Percentiles rank a stretch among this genome's conserved stretches.
Conservation (phyloP, 2,329 filamentous ascomycete species). For the Karstenula rhodostoma region DNA sequence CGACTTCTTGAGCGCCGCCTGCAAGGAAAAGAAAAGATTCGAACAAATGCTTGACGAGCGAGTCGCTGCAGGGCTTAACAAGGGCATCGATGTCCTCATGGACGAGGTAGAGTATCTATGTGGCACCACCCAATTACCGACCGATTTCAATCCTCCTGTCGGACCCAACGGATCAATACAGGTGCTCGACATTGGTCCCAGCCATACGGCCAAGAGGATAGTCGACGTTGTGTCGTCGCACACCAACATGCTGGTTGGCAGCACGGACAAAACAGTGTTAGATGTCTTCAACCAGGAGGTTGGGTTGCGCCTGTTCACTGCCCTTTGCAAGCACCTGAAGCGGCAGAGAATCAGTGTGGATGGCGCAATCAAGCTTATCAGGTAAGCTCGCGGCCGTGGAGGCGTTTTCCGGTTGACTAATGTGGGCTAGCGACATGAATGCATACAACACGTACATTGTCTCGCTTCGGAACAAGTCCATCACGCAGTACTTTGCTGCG, state of each 20-base stretch:
- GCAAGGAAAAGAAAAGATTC: slow-evolving; percentile 96
- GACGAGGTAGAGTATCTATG: slow-evolving; percentile 97
- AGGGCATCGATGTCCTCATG: slow-evolving; percentile 98
- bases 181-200: slow-evolving; percentile 73
- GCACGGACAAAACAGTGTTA: slow-evolving; percentile 96
- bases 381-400: slow-evolving; percentile 50
- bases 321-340: slow-evolving; percentile 96
- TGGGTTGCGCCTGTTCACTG: slow-evolving; percentile 87
- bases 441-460: slow-evolving; percentile 87
- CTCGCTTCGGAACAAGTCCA: slow-evolving; percentile 80
- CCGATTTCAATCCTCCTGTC: slow-evolving; percentile 83
- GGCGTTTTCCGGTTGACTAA: slow-evolving; percentile 17
- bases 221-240: slow-evolving; percentile 87
- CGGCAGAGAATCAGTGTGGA: slow-evolving; percentile 90
- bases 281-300: slow-evolving; percentile 99
- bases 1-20: slow-evolving; percentile 91
- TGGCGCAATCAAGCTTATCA: slow-evolving; percentile 89
- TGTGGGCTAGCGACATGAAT: slow-evolving; percentile 79
- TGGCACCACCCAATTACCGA: slow-evolving; percentile 83
- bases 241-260: slow-evolving; percentile 90
- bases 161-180: slow-evolving; percentile 43
- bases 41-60: slow-evolving; percentile 98
- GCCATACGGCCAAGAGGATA: slow-evolving; percentile 78
- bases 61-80: slow-evolving; percentile 93
- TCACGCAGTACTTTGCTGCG: slow-evolving; percentile 90